These are phyloP conservation scores for Vitis rotundifolia DNA, from an alignment of 164 flowering plant genomes.

Conservation along the genomic window DNA sequence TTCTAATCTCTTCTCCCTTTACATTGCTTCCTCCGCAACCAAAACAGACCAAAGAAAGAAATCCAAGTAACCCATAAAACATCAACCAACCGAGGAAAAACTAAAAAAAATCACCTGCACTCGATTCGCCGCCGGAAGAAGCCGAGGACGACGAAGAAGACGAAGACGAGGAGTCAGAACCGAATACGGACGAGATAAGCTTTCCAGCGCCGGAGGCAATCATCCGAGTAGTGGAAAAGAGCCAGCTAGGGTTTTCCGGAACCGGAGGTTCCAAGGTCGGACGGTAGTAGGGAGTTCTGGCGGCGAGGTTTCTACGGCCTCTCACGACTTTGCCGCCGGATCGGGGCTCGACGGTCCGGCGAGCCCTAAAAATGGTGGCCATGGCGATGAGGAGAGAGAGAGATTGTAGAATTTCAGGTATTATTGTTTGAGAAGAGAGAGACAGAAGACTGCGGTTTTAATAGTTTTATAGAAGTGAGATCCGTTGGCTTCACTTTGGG, in stretches of 20 bases:
- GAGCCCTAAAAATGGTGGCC: slow-evolving; percentile 13
- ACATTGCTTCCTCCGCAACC: no score
- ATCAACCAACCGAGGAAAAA: background rate
- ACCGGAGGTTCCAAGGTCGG: slow-evolving; percentile 18
- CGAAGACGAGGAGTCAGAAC: slow-evolving; percentile 24
- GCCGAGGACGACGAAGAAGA: slow-evolving; percentile 29
- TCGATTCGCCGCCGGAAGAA: slow-evolving; percentile 21
- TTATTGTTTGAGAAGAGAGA: background rate
- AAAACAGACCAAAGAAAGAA: no score
- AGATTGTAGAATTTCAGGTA: background rate
- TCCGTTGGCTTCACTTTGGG: no score
- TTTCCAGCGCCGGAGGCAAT: slow-evolving; percentile 55
- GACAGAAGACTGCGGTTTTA: background rate
- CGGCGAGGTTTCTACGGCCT: slow-evolving; percentile 21
- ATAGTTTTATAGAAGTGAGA: no score
- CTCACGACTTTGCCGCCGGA: slow-evolving; percentile 64
- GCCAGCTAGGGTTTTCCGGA: slow-evolving; percentile 41
- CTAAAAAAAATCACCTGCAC: background rate
- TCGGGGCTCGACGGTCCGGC: slow-evolving; percentile 14
- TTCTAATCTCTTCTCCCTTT: no score
- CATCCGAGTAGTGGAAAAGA: slow-evolving; percentile 37
- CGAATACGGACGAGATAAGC: slow-evolving; percentile 42
- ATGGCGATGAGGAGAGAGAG: slow-evolving; percentile 5
- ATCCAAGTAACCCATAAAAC: no score
- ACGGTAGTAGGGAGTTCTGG: slow-evolving; percentile 47